Base-by-base conservation (phyloP, 257 asterid species). In the Verbena officinalis region DNA sequence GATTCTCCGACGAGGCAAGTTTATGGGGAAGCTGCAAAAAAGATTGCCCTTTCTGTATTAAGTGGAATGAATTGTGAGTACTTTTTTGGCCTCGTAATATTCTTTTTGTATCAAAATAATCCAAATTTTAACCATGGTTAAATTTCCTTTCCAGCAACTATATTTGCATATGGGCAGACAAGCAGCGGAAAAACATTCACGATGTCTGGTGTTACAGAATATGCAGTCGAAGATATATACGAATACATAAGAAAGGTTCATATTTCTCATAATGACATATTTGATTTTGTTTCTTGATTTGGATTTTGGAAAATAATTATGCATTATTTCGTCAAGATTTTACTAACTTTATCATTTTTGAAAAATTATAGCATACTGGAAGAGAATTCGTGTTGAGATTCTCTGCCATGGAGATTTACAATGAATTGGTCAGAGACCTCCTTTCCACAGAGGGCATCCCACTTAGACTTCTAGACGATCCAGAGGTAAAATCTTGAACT, bases 351-450 rank as follows among this genome's bases (percentile, higher is more conserved):
- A n/a, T n/a, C n/a, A n/a, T n/a, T n/a, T 27, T 2, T 27, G 4
- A n/a, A 1, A 43, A 45, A 24, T 5, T 49, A 48, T 40, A 75
- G 83, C 85, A 82, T 42, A 23, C 16, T 0, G 88, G 79, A 65
- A 79, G 96, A 69, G 68, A 80, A 59, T 94, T 76, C 57, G 65
- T 66, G 5, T 64, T 90, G 14, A 94, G 84, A 73, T 94, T 94
- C 61, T 86, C 96, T n/a, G 99, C 98, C 21, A 82, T 90, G 81
- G 99, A 94, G 83, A 94, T 94, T 17, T 94, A 94, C 85, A 94
- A 94, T 49, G 99, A 94, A 74, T 75, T 84, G 33, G 98, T 94
- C 27, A 88, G 78, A 65, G 99, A 90, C 80, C 96, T 91, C 43
- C 88, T 94, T 22, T 77, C 82, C 48, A 14, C 75, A 17, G 96